Conservation (phyloP, 2,329 filamentous ascomycete species). For the Clonostachys sp. region DNA sequence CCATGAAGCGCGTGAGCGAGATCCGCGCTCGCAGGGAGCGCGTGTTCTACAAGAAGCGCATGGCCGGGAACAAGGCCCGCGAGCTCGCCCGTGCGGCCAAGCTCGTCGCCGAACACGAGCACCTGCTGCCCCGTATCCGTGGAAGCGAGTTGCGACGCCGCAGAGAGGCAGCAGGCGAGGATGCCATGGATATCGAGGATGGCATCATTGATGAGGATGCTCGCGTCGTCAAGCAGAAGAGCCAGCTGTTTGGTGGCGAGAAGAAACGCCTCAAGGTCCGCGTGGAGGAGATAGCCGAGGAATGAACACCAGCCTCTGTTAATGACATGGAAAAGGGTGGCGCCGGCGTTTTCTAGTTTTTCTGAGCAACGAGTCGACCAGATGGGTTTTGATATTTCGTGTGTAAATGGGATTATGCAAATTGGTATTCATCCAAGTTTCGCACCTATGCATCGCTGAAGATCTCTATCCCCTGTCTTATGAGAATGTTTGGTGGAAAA, state of each 20-base stretch:
- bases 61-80: constrained; percentile 84
- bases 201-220: constrained; percentile 7
- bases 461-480: too few species aligned
- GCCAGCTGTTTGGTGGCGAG: constrained; percentile 36
- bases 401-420: too few species aligned
- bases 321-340: constrained; percentile 9
- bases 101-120: constrained; percentile 86
- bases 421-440: too few species aligned
- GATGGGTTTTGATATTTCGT: too few species aligned
- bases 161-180: constrained; percentile 46
- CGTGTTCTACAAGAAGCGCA: constrained; percentile 89
- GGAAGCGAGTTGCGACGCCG: constrained; percentile 57
- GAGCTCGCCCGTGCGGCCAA: constrained; percentile 78
- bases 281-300: constrained; percentile 18
- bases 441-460: too few species aligned
- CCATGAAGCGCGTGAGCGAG: constrained; percentile 87
- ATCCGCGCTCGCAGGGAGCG: constrained; percentile 80
- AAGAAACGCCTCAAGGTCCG: constrained; percentile 30
- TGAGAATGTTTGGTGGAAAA: too few species aligned
- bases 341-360: too few species aligned
- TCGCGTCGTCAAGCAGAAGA: constrained; percentile 16
- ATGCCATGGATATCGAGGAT: constrained; percentile 36
- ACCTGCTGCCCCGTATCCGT: constrained; percentile 75
- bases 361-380: too few species aligned
- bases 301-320: constrained; percentile 9